Evolutionary conservation across 2,329 filamentous ascomycete species (phyloP).

Genomic region (Coniochaeta sp.): DNA sequence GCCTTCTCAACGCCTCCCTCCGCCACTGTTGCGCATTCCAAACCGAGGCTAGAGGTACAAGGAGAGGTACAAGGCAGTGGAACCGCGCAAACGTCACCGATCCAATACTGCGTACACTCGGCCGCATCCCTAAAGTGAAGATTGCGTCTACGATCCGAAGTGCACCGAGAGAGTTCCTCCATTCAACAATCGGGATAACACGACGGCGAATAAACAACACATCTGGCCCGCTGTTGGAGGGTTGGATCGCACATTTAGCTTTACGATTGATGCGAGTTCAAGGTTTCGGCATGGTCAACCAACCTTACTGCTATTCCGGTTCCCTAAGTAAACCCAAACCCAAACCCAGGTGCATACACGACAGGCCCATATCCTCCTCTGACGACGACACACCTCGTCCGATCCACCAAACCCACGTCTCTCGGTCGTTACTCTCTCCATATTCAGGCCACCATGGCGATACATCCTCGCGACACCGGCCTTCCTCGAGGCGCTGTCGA

Average conservation of each 20-base stretch:
- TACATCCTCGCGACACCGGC: slow-evolving; percentile 33
- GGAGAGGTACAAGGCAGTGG: not conserved
- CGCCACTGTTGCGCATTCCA: not conserved
- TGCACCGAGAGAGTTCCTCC: not conserved
- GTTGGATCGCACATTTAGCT: not conserved
- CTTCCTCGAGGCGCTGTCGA: slow-evolving; percentile 30
- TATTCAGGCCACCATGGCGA: slow-evolving; percentile 24
- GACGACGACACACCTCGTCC: not conserved
- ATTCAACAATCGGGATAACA: not conserved
- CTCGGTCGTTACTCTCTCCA: slow-evolving; percentile 4
- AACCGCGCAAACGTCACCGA: not conserved
- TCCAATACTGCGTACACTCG: too few relatives aligned
- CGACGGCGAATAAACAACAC: not conserved
- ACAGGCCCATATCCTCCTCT: not conserved
- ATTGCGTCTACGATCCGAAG: not conserved
- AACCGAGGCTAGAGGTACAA: not conserved
- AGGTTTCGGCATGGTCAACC: not conserved
- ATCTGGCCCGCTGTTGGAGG: not conserved
- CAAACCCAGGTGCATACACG: not conserved
- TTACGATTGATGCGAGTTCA: not conserved
- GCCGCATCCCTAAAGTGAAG: not conserved
- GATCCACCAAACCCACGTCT: not conserved
- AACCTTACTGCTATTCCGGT: not conserved
- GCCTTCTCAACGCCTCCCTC: not conserved
- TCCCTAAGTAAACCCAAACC: not conserved